Conservation (phyloP, 1,284 basidiomycete genomes). For the Exobasidium cylindrosporum region DNA sequence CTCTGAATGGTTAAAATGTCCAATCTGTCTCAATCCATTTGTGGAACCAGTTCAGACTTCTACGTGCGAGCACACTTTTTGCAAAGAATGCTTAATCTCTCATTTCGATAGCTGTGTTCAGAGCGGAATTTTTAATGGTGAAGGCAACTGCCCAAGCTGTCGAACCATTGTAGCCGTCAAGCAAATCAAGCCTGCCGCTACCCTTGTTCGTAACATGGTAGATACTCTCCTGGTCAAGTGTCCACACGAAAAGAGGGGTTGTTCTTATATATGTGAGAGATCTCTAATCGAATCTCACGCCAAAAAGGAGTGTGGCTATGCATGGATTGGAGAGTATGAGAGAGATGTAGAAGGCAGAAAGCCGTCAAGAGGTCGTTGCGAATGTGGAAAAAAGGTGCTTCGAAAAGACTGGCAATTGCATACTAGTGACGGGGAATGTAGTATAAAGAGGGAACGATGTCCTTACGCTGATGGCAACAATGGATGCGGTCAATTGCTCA, state of each 20-base stretch:
- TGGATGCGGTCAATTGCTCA: not conserved
- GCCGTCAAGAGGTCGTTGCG: slow-evolving; percentile 18
- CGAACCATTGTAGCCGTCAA: slow-evolving; percentile 21
- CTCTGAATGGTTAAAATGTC: slow-evolving; percentile 15
- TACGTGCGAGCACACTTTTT: slow-evolving; percentile 39
- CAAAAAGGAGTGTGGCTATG: slow-evolving; percentile 19
- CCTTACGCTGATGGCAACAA: not conserved
- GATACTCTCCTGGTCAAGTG: slow-evolving; percentile 37
- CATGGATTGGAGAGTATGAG: slow-evolving; percentile 24
- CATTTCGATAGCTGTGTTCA: not conserved
- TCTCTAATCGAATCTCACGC: slow-evolving; percentile 28
- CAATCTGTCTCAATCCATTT: slow-evolving; percentile 27
- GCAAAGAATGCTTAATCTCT: slow-evolving; percentile 28
- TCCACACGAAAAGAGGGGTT: slow-evolving; percentile 31
- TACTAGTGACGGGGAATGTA: not conserved
- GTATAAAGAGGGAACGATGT: not conserved
- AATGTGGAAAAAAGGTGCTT: slow-evolving; percentile 35
- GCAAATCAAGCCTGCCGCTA: slow-evolving; percentile 27
- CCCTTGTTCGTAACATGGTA: slow-evolving; percentile 43
- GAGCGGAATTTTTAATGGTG: not conserved
- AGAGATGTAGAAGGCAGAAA: slow-evolving; percentile 19
- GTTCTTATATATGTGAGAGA: slow-evolving; percentile 29
- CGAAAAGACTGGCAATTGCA: slow-evolving; percentile 38
- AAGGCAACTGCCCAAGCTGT: slow-evolving; percentile 30
- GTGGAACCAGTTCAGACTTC: slow-evolving; percentile 27